A percentile compares a stretch with the other conserved stretches of the same genome.
These are phyloP conservation scores for Penicillium herquei DNA, from an alignment of 495 filamentous ascomycete species.

Conservation along the genomic window DNA sequence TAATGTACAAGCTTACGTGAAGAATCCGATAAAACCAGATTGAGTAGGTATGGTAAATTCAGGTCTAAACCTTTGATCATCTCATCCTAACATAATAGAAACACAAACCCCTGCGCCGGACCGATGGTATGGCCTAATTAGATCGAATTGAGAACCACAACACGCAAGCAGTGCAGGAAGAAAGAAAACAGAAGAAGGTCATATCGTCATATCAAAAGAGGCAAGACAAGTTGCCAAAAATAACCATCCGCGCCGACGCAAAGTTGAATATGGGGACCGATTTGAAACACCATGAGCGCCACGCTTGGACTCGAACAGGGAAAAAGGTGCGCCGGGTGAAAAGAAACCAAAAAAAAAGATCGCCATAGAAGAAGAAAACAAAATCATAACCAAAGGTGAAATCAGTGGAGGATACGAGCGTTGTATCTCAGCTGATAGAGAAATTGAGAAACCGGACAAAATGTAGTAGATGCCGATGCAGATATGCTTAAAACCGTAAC, in stretches of 20 bases:
- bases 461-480: slow-evolving; percentile 39
- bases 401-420: not conserved
- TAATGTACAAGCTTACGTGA: too few species aligned
- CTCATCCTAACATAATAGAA: slow-evolving; percentile 6
- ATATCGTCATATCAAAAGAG: slow-evolving; percentile 18
- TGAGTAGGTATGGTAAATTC: not conserved
- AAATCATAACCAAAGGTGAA: not conserved
- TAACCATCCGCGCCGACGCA: slow-evolving; percentile 15
- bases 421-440: not conserved
- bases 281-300: slow-evolving; percentile 40
- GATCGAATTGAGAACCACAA: not conserved
- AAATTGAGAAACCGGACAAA: not conserved
- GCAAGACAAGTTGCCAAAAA: slow-evolving; percentile 9
- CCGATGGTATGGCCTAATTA: slow-evolving; percentile 2
- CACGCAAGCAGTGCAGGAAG: not conserved
- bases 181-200: slow-evolving; percentile 5
- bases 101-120: not conserved
- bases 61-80: not conserved
- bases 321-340: slow-evolving; percentile 13
- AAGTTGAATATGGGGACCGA: slow-evolving; percentile 24
- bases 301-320: slow-evolving; percentile 28
- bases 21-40: too few species aligned
- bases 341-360: slow-evolving; percentile 12
- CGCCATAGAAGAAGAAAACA: not conserved
- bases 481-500: slow-evolving; percentile 11